A percentile compares a stretch with the other conserved stretches of the same genome.
Evolutionary conservation across 1,284 basidiomycete species (phyloP).

Genomic region (Ceratobasidium sp.): DNA sequence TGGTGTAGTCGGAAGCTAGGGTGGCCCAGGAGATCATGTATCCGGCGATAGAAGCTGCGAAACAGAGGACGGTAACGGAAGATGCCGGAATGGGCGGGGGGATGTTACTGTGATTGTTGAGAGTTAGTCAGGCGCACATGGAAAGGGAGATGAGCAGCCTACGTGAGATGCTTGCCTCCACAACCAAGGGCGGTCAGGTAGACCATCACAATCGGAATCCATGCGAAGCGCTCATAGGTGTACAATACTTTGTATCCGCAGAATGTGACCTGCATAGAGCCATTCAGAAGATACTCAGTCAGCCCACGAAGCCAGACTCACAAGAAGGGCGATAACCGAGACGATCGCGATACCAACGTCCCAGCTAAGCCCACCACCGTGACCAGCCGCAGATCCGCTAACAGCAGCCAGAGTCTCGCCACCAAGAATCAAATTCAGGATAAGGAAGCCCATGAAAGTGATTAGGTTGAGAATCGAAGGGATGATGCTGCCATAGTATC

Average conservation of each 20-base stretch:
- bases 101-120: not conserved
- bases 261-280: slow-evolving; percentile 31
- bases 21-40: slow-evolving; percentile 55
- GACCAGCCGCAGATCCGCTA: slow-evolving; percentile 46
- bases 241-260: slow-evolving; percentile 57
- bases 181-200: slow-evolving; percentile 52
- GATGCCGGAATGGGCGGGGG: slow-evolving; percentile 42
- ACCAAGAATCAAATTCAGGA: slow-evolving; percentile 60
- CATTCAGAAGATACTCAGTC: not conserved
- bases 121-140: not conserved
- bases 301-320: not conserved
- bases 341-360: slow-evolving; percentile 57
- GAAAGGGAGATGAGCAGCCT: slow-evolving; percentile 22
- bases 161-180: slow-evolving; percentile 40
- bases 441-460: slow-evolving; percentile 57
- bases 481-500: slow-evolving; percentile 52
- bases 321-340: slow-evolving; percentile 50
- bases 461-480: slow-evolving; percentile 55
- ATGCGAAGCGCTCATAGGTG: slow-evolving; percentile 55
- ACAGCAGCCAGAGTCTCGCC: slow-evolving; percentile 54
- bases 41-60: slow-evolving; percentile 54
- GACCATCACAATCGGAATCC: slow-evolving; percentile 59
- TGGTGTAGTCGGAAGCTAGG: slow-evolving; percentile 54
- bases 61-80: slow-evolving; percentile 52
- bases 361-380: slow-evolving; percentile 54